A percentile compares a stretch with the other conserved stretches of the same genome.
Evolutionary conservation across 352 stramenopile genomes (phyloP).

Genomic region (Phytopythium cucurbitacearum): DNA sequence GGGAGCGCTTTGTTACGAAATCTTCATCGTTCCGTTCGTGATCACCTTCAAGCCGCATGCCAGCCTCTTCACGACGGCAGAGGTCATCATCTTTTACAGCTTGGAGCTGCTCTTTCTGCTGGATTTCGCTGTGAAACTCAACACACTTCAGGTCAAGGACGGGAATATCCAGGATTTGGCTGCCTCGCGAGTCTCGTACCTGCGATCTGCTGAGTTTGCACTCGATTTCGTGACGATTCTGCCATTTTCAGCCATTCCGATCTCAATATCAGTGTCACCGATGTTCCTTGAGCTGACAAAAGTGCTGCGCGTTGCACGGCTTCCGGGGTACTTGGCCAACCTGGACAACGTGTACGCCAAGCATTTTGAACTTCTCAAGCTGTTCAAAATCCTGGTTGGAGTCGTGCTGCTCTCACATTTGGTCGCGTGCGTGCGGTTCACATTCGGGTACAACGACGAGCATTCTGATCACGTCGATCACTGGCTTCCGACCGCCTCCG

Average conservation of each 20-base stretch:
- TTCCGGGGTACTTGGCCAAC: conserved; percentile 34
- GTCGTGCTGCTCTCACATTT: conserved; percentile 39
- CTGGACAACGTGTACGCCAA: conserved; percentile 53
- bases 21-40: conserved; percentile 43
- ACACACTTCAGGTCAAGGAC: conserved; percentile 47
- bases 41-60: conserved; percentile 31
- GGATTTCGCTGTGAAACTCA: conserved; percentile 53
- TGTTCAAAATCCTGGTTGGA: conserved; percentile 37
- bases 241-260: conserved; percentile 20
- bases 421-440: conserved; percentile 45
- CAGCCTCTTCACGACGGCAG: conserved; percentile 1
- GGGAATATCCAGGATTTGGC: conserved; percentile 25
- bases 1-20: conserved; percentile 34
- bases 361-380: conserved; percentile 49
- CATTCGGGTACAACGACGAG: conserved; percentile 25
- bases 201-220: conserved; percentile 43
- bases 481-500: conserved; percentile 23
- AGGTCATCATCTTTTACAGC: conserved; percentile 27
- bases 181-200: conserved; percentile 26
- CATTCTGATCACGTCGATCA: conserved; percentile 26
- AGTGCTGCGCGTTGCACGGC: conserved; percentile 23
- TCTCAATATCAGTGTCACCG: conserved; percentile 5
- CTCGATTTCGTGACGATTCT: conserved; percentile 38
- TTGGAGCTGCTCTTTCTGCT: conserved; percentile 41
- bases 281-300: conserved; percentile 43